Evolutionary conservation across 495 filamentous ascomycete species (phyloP).

Genomic region (Neohortaea acidophila): DNA sequence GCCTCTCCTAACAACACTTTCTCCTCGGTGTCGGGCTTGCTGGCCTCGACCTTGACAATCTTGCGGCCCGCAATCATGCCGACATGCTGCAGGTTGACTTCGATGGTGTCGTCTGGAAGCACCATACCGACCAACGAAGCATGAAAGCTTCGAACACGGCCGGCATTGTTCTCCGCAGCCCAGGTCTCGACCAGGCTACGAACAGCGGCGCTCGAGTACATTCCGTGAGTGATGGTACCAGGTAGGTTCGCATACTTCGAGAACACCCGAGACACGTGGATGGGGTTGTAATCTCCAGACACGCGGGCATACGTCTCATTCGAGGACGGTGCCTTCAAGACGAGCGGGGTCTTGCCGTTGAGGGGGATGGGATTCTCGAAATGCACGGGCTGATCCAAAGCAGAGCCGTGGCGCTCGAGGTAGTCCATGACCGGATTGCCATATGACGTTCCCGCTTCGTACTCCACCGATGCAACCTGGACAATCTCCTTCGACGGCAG

Average conservation of each 20-base stretch:
- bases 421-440: conserved; percentile 97
- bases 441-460: conserved; percentile 74
- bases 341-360: conserved; percentile 75
- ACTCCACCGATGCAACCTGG: conserved; percentile 88
- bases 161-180: conserved; percentile 97
- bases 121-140: conserved; percentile 95
- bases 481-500: conserved; percentile 95
- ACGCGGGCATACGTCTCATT: conserved; percentile 97
- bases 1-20: conserved; percentile 91
- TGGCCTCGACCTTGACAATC: conserved; percentile 95
- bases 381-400: conserved; percentile 90
- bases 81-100: conserved; percentile 85
- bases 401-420: conserved; percentile 76
- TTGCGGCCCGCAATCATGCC: conserved; percentile 97
- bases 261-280: conserved; percentile 95
- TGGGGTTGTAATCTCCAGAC: conserved; percentile 96
- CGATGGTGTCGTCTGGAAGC: conserved; percentile 83
- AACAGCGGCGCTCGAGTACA: conserved; percentile 98
- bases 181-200: conserved; percentile 95
- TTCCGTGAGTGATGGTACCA: conserved; percentile 94
- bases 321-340: conserved; percentile 78
- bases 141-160: conserved; percentile 92
- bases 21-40: conserved; percentile 84
- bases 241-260: conserved; percentile 86
- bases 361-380: conserved; percentile 96